Conservation (phyloP, 352 stramenopile species). For the Detonula confervacea region DNA sequence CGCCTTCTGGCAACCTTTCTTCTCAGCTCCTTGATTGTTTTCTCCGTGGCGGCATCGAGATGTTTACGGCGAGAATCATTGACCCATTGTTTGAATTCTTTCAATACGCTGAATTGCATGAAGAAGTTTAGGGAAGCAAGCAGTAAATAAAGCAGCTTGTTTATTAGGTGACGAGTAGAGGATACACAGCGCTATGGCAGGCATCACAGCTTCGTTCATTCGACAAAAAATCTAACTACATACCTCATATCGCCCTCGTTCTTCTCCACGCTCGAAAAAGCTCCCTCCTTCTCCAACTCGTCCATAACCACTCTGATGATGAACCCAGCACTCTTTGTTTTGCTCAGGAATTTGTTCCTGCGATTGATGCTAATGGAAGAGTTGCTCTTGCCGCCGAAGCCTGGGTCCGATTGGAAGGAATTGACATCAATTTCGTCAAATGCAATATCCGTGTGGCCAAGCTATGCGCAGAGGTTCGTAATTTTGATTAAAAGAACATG, state of each 20-base stretch:
- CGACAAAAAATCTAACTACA: not conserved
- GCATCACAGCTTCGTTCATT: not conserved
- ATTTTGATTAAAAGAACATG: too few species aligned
- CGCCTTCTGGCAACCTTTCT: conserved; percentile 15
- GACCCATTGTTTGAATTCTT: conserved; percentile 33
- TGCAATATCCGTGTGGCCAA: conserved; percentile 15
- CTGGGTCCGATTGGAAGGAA: conserved; percentile 17
- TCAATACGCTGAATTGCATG: conserved; percentile 9
- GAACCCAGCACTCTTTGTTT: conserved; percentile 32
- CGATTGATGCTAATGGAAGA: not conserved
- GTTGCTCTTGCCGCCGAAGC: not conserved
- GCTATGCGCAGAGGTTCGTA: too few species aligned
- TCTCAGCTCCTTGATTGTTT: conserved; percentile 20
- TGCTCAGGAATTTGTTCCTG: not conserved
- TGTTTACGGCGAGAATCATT: conserved; percentile 15
- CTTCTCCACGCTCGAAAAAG: conserved; percentile 9
- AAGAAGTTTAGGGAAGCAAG: not conserved
- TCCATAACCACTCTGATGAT: conserved; percentile 43
- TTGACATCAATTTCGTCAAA: conserved; percentile 47
- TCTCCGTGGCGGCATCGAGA: conserved; percentile 14
- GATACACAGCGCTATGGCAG: too few species aligned
- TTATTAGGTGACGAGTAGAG: too few species aligned
- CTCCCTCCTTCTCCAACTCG: conserved; percentile 35
- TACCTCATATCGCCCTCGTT: conserved; percentile 23
- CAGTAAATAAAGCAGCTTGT: not conserved